Base-by-base conservation (phyloP, 2,329 filamentous ascomycete genomes). In the Aspergillus viridinutans region DNA sequence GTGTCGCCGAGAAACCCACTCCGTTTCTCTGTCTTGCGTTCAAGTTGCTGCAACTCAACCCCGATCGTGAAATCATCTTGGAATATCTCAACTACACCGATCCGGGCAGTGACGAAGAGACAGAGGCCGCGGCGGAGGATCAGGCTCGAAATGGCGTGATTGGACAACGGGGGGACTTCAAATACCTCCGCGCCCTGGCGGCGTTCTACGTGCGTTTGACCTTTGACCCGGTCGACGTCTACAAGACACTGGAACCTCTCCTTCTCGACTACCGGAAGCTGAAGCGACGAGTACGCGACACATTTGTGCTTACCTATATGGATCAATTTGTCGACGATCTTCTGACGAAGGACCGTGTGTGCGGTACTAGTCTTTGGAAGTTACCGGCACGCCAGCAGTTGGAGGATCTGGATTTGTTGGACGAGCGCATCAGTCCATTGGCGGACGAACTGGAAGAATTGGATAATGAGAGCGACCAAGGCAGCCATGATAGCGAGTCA, bases 321-420 rank as follows among this genome's bases (percentile, higher is more conserved):
- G 94, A 99, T 74, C 88, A 93, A 66, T 97, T 99, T 72, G 85
- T 97, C 55, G 94, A 99, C 72, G 92, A 97, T 60, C 76, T 99
- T 63, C 79, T 99, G 61, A 89, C 85, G 0, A 96, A 96, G 75
- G 90, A 95, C 56, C 83, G 94, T 53, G 88, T 97, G 0, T 97
- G 93, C 70, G 93, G 87, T 40, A 97, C 94, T 3, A 95, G 88
- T 69, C 71, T 99, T 65, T 95, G 91, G 86, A 96, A 96, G 78
- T 83, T 99, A 81, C 90, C 92, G 3, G 86, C 86, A 58, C 81
- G 94, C 65, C 86, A 89, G 62, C 83, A 90, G 52, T 72, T 99
- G 62, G 94, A 99, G 77, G 94, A 99, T 72, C 70, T 96, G 72
- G 94, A 96, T 63, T 75, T 92, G 67, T 69, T 99, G 68, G 93